A percentile compares a stretch with the other conserved stretches of the same genome.
phyloP scores from a whole-genome alignment of 208 protist genomes.

The Acanthamoeba royreba region DNA sequence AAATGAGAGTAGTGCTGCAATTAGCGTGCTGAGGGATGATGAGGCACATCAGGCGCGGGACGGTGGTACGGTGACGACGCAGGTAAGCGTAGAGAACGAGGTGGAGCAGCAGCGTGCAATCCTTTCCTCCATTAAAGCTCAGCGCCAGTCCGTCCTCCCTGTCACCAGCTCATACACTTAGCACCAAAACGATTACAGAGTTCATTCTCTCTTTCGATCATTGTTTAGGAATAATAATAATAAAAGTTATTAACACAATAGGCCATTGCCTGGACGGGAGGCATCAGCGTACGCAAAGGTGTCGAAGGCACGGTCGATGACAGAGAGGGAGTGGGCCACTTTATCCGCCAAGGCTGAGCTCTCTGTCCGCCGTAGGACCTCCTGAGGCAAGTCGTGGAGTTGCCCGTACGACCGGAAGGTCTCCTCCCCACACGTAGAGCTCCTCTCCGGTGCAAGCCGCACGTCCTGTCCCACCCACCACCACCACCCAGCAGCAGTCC shows the following conservation, averaged over 20 bases:
- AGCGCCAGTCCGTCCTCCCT: conserved; percentile 48
- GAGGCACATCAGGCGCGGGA: background rate
- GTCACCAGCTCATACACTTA: too few species aligned
- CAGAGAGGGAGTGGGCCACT: background rate
- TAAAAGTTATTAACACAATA: too few species aligned
- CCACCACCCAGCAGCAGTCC: too few species aligned
- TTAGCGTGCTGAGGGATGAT: too few species aligned
- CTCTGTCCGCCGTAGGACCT: background rate
- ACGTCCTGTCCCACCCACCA: too few species aligned
- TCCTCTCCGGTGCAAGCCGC: too few species aligned
- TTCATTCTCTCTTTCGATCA: background rate
- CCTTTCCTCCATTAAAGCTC: conserved; percentile 71
- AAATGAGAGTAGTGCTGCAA: too few species aligned
- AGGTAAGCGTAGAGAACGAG: conserved; percentile 30
- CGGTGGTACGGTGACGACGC: background rate
- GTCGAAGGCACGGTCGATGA: background rate
- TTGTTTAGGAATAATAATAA: background rate
- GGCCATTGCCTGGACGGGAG: too few species aligned
- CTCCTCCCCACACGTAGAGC: too few species aligned
- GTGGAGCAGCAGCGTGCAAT: conserved; percentile 64
- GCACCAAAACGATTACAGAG: too few species aligned
- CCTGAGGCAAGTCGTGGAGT: too few species aligned
- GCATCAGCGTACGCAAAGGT: background rate
- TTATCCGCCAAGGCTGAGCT: background rate
- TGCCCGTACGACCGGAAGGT: too few species aligned